A percentile compares a stretch with the other conserved stretches of the same genome.
phyloP scores from a whole-genome alignment of 2,329 filamentous ascomycete genomes.

The Ceratocystis papillata region DNA sequence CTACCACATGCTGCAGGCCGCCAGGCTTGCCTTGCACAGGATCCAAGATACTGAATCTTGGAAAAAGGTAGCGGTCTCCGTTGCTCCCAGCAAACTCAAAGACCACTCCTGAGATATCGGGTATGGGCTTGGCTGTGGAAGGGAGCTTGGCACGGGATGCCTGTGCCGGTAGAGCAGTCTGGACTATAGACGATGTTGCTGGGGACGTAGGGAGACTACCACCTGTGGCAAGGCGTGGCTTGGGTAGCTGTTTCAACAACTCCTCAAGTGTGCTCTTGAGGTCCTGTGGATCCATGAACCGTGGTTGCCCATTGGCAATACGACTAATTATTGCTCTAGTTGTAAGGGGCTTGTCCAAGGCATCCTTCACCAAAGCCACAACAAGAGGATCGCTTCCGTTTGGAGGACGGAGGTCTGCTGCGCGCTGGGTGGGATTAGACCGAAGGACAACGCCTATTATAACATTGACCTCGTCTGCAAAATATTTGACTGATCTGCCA shows the following conservation, averaged over 20 bases:
- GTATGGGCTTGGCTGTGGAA: conserved; percentile 26
- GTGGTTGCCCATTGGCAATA: conserved; percentile 41
- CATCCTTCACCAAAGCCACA: conserved; percentile 46
- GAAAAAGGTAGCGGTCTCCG: conserved; percentile 68
- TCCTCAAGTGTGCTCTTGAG: conserved; percentile 44
- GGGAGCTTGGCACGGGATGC: conserved; percentile 30
- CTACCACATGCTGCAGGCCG: conserved; percentile 52
- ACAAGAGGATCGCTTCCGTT: conserved; percentile 46
- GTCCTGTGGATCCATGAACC: conserved; percentile 44
- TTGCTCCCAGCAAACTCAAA: conserved; percentile 57
- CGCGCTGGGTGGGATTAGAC: conserved; percentile 48
- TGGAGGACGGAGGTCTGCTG: conserved; percentile 43
- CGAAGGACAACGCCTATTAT: conserved; percentile 50
- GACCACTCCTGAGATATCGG: conserved; percentile 54
- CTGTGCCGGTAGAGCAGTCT: not conserved
- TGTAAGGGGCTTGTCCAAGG: conserved; percentile 42
- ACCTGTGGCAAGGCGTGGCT: conserved; percentile 25
- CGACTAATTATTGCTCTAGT: conserved; percentile 42
- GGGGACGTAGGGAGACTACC: conserved; percentile 24
- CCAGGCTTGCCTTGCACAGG: conserved; percentile 18
- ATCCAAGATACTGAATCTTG: conserved; percentile 59
- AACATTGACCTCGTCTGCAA: conserved; percentile 46
- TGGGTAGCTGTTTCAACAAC: conserved; percentile 30
- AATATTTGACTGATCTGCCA: conserved; percentile 47
- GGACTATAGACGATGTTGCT: not conserved